Conservation (phyloP, 2,329 filamentous ascomycete species). For the Xylaria sp. region DNA sequence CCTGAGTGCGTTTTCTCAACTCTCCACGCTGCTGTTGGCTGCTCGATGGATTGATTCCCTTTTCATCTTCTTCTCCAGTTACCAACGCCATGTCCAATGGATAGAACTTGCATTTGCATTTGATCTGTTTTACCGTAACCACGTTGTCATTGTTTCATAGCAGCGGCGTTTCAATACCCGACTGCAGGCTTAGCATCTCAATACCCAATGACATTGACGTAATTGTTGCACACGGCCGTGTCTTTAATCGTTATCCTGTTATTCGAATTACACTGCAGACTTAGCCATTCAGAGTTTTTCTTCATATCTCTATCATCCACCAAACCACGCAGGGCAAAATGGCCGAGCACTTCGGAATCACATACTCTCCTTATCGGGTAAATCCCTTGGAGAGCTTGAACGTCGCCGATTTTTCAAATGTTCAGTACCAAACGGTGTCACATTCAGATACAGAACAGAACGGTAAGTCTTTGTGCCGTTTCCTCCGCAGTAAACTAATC, state of each 20-base stretch:
- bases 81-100: slow-evolving; percentile 31
- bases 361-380: slow-evolving; percentile 33
- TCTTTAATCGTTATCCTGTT: slow-evolving; percentile 23
- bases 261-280: slow-evolving; percentile 23
- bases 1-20: slow-evolving; percentile 32
- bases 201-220: slow-evolving; percentile 33
- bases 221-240: slow-evolving; percentile 33
- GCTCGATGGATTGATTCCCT: slow-evolving; percentile 39
- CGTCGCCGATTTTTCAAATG: slow-evolving; percentile 33
- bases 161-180: slow-evolving; percentile 33
- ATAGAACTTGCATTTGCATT: slow-evolving; percentile 32
- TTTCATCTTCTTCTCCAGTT: slow-evolving; percentile 29
- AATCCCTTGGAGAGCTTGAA: slow-evolving; percentile 30
- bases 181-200: slow-evolving; percentile 28
- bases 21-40: slow-evolving; percentile 38
- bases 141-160: slow-evolving; percentile 33
- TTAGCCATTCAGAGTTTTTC: slow-evolving; percentile 10
- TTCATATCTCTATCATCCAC: slow-evolving; percentile 17
- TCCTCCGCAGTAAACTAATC: slow-evolving; percentile 31
- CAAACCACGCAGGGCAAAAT: slow-evolving; percentile 30
- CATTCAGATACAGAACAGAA: slow-evolving; percentile 30
- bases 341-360: slow-evolving; percentile 33
- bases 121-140: slow-evolving; percentile 27
- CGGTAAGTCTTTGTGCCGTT: slow-evolving; percentile 31
- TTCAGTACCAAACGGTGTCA: slow-evolving; percentile 27